These are phyloP conservation scores for Cylindrodendrum hubeiense DNA, from an alignment of 2,329 filamentous ascomycete species.

Conservation along the genomic window DNA sequence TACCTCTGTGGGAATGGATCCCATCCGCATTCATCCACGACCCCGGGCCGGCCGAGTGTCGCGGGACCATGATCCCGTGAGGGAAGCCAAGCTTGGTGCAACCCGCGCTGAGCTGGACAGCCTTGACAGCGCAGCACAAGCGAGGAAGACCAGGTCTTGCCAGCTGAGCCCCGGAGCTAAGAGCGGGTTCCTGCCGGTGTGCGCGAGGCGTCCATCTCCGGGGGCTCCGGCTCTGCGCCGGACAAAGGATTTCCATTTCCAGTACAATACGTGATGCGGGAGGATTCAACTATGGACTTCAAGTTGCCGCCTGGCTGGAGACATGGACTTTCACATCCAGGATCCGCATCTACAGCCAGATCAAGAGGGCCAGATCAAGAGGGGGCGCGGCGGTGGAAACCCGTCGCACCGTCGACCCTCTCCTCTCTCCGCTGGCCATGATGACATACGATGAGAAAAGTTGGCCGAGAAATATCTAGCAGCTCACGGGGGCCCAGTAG, in stretches of 20 bases:
- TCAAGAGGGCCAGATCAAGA: neutral
- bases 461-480: conserved; percentile 1
- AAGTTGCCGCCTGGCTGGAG: neutral
- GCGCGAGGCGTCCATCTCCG: neutral
- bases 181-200: neutral
- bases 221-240: neutral
- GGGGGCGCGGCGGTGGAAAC: conserved; percentile 13
- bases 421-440: neutral
- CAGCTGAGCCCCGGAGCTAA: conserved; percentile 35
- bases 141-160: neutral
- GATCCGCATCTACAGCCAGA: neutral
- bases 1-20: neutral
- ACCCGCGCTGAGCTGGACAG: too few relatives aligned
- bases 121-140: neutral
- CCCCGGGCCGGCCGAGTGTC: conserved; percentile 14
- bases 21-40: neutral
- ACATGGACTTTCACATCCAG: neutral
- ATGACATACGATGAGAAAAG: conserved; percentile 15
- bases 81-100: neutral
- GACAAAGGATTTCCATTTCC: neutral
- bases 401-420: neutral
- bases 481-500: neutral
- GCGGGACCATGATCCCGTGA: conserved; percentile 25
- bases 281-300: neutral
- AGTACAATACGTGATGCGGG: neutral